Conservation (phyloP, 352 stramenopile genomes). For the Pythium insidiosum region DNA sequence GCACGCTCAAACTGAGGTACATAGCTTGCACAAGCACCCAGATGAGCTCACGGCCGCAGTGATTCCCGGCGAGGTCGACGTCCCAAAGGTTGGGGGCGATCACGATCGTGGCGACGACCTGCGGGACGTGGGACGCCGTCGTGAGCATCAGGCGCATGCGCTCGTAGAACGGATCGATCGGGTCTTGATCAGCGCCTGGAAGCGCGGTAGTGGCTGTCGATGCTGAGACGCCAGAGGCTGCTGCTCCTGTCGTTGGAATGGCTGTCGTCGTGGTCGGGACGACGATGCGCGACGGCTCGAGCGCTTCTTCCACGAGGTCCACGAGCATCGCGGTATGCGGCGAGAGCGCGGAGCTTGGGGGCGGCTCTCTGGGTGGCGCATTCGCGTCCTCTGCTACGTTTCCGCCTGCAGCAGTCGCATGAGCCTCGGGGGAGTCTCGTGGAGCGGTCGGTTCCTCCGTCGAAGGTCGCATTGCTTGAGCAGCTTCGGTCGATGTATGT, state of each 20-base stretch:
- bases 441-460: too few species aligned
- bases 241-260: background rate
- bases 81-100: conserved; percentile 12
- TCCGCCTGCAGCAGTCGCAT: too few species aligned
- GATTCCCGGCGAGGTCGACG: conserved; percentile 8
- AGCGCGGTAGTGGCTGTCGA: conserved; percentile 7
- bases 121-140: conserved; percentile 8
- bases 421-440: too few species aligned
- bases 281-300: too few species aligned
- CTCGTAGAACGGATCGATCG: conserved; percentile 17
- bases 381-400: too few species aligned
- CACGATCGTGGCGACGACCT: conserved; percentile 8
- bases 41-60: conserved; percentile 12
- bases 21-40: conserved; percentile 14
- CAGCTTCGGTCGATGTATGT: too few species aligned
- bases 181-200: conserved; percentile 5
- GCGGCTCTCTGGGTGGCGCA: too few species aligned
- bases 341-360: too few species aligned
- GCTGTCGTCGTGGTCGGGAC: too few species aligned
- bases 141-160: conserved; percentile 7
- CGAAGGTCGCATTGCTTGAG: too few species aligned
- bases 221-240: background rate
- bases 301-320: too few species aligned
- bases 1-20: conserved; percentile 8
- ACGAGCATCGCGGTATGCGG: too few species aligned